phyloP scores from a whole-genome alignment of 2,329 filamentous ascomycete species.

The Atkinsonella texensis region DNA sequence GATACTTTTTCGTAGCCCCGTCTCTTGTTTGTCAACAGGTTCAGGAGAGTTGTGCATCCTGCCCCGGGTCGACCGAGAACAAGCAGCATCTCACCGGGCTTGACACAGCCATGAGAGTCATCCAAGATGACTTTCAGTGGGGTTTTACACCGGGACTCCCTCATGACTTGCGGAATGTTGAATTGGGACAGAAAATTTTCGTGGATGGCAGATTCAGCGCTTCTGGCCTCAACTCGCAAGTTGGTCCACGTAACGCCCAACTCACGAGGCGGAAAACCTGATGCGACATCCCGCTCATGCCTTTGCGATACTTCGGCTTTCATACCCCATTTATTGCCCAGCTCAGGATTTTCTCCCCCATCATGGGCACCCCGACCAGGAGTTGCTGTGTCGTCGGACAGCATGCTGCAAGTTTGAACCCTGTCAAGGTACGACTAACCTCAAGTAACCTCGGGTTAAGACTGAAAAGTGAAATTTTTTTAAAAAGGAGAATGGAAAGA shows the following conservation, averaged over 20 bases:
- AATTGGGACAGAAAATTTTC: conserved; percentile 51
- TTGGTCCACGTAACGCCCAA: conserved; percentile 55
- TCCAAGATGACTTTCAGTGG: conserved; percentile 54
- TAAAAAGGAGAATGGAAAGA: too few relatives aligned
- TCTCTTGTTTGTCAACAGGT: conserved; percentile 53
- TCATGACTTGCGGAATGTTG: conserved; percentile 40
- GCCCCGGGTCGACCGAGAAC: conserved; percentile 57
- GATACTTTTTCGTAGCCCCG: conserved; percentile 44
- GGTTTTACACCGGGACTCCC: conserved; percentile 40
- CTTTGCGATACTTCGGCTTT: conserved; percentile 34
- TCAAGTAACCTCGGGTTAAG: too few relatives aligned
- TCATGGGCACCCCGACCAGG: conserved; percentile 13
- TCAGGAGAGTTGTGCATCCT: conserved; percentile 61
- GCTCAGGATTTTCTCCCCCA: conserved; percentile 6
- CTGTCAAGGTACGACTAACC: background rate
- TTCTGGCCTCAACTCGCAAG: conserved; percentile 49
- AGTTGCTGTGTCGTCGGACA: conserved; percentile 15
- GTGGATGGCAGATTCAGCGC: conserved; percentile 50
- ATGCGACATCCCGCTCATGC: conserved; percentile 29
- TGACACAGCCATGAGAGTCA: conserved; percentile 54
- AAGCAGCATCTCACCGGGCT: conserved; percentile 60
- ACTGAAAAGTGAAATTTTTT: too few relatives aligned
- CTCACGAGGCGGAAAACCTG: conserved; percentile 33
- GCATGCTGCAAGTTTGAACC: conserved; percentile 10
- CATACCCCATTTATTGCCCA: conserved; percentile 30